Evolutionary conservation across 208 protist species (phyloP), one percentile per base, ranked within the genome.

Genomic region (Acanthamoeba healyi): DNA sequence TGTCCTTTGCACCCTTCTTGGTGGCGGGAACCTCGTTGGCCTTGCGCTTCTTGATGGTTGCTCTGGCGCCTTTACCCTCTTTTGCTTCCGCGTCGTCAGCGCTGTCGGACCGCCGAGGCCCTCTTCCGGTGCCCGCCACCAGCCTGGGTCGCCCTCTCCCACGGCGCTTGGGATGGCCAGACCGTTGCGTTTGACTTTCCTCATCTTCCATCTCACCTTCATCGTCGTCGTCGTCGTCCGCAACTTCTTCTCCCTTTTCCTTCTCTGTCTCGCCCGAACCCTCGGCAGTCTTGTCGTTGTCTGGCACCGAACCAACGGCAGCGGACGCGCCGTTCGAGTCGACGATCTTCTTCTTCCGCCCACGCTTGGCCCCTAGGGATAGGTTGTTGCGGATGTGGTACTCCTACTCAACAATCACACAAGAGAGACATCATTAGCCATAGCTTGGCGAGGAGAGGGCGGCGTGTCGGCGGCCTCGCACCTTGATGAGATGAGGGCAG

Each of bases 401-500:
- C 77, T 86, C 77, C 74, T 79, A 34, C 26, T 38, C 51, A 58
- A 26, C 51, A 19, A 61, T 12, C 9, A 49, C 4, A 49, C 44
- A 49, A 49, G 9, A 49, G 5, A 67, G 26, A 67, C 29, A n/a
- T n/a, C n/a, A n/a, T n/a, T n/a, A n/a, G n/a, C n/a, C n/a, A n/a
- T n/a, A n/a, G n/a, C 54, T 26, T 61, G 54, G 54, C 54, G 12
- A 61, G 12, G 12, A 61, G n/a, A n/a, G n/a, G n/a, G n/a, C n/a
- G n/a, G 44, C 9, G 44, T 49, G 44, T 49, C 44, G 12, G 44
- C 44, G 29, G 65, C 38, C 15, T 3, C 32, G 19, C 19, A 79
- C 70, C 70, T 58, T 86, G 46, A 86, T 86, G 44, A 91, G 84
- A 26, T 91, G 84, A 29, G 49, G 36, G 32, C 84, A 91, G 42